Conservation (phyloP, 2,329 filamentous ascomycete species). For the Cryphonectria carpinicola region DNA sequence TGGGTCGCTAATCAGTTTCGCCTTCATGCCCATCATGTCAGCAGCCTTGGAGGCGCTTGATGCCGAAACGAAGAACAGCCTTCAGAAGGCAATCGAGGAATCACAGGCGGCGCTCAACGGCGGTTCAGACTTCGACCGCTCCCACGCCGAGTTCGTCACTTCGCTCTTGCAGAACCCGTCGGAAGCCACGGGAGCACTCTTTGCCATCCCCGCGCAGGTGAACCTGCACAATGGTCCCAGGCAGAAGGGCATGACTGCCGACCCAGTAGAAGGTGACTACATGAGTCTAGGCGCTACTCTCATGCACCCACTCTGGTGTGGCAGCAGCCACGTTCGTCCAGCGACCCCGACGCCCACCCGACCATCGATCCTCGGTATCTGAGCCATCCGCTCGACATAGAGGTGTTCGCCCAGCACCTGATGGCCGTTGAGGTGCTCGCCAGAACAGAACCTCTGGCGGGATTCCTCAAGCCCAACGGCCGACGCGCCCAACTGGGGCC, state of each 20-base stretch:
- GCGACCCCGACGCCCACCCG: slow-evolving; percentile 46
- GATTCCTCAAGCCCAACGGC: slow-evolving; percentile 6
- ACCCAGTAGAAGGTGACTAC: slow-evolving; percentile 45
- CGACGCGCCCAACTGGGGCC: background rate
- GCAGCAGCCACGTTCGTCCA: slow-evolving; percentile 58
- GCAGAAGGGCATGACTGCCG: slow-evolving; percentile 6
- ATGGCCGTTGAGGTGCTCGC: slow-evolving; percentile 41
- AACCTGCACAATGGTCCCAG: slow-evolving; percentile 33
- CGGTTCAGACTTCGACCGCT: background rate
- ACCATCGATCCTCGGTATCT: slow-evolving; percentile 60
- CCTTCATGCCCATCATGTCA: slow-evolving; percentile 5
- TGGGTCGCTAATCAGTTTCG: slow-evolving; percentile 32
- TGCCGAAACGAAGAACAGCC: background rate
- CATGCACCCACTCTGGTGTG: slow-evolving; percentile 62
- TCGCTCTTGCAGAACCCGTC: background rate
- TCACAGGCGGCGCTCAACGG: background rate
- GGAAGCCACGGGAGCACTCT: slow-evolving; percentile 30
- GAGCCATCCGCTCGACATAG: slow-evolving; percentile 57
- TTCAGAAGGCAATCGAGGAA: background rate
- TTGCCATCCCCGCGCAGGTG: slow-evolving; percentile 15
- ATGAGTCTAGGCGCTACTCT: slow-evolving; percentile 59
- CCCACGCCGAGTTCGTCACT: slow-evolving; percentile 3
- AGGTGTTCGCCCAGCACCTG: slow-evolving; percentile 48
- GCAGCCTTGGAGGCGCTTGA: background rate
- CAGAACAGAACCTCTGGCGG: slow-evolving; percentile 7